phyloP scores from a whole-genome alignment of 495 filamentous ascomycete species.

The Melanomma pulvis-pyrius region DNA sequence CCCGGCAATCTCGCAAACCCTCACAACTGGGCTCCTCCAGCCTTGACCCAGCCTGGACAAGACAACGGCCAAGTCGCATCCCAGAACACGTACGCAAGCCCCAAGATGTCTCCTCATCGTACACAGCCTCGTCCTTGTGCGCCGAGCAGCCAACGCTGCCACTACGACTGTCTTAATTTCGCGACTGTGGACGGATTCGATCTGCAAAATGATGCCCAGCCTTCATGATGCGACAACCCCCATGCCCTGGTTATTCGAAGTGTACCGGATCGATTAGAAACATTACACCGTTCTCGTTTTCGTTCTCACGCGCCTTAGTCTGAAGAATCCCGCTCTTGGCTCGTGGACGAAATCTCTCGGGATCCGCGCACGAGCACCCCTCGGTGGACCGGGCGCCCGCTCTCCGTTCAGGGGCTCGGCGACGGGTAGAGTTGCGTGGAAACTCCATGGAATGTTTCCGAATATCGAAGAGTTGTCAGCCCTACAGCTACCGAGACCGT shows the following conservation, averaged over 20 bases:
- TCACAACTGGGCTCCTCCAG: background rate
- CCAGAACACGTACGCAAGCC: slow-evolving; percentile 4
- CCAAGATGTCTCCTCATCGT: background rate
- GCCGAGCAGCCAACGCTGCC: background rate
- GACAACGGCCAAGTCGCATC: background rate
- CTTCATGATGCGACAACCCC: background rate
- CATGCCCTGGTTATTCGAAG: background rate
- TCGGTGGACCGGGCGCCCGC: slow-evolving; percentile 19
- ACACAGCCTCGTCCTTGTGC: slow-evolving; percentile 13
- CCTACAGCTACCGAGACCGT: background rate
- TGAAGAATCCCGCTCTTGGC: slow-evolving; percentile 12
- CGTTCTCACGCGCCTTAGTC: background rate
- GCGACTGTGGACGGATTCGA: background rate
- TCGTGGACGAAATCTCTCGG: slow-evolving; percentile 25
- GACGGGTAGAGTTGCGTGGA: background rate
- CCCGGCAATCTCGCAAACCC: background rate
- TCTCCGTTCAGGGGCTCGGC: slow-evolving; percentile 6
- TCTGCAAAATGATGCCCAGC: background rate
- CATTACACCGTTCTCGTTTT: background rate
- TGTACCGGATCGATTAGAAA: background rate
- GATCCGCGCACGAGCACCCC: slow-evolving; percentile 7
- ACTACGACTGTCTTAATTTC: background rate
- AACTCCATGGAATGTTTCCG: background rate
- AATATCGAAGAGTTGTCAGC: background rate
- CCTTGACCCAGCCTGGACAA: slow-evolving; percentile 4